Evolutionary conservation across 768 basidiomycete genomes (phyloP).

Genomic region (Bullera alba): DNA sequence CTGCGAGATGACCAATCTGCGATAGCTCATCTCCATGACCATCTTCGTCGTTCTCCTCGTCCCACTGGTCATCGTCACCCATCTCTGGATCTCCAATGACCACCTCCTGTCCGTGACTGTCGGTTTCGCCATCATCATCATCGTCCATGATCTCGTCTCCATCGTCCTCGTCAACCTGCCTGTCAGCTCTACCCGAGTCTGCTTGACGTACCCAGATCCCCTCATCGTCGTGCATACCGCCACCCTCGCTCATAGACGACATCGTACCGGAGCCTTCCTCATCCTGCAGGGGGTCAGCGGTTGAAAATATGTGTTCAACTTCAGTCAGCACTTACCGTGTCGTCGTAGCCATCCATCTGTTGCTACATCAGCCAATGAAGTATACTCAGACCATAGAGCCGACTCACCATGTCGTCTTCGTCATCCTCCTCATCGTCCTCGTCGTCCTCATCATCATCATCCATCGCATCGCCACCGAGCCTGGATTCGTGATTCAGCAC

Average conservation of each 20-base stretch:
- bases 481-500: slow-evolving; percentile 2
- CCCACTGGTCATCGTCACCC: slow-evolving; percentile 3
- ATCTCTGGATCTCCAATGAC: not conserved
- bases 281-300: slow-evolving; percentile 12
- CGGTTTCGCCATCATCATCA: slow-evolving; percentile 9
- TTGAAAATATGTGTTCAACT: too few relatives aligned
- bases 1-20: slow-evolving; percentile 2
- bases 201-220: slow-evolving; percentile 31
- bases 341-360: slow-evolving; percentile 12
- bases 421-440: slow-evolving; percentile 61
- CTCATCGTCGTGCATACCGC: slow-evolving; percentile 22
- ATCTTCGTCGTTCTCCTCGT: slow-evolving; percentile 1
- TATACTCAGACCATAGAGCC: not conserved
- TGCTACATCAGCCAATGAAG: not conserved
- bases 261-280: slow-evolving; percentile 14
- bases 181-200: not conserved
- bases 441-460: slow-evolving; percentile 53
- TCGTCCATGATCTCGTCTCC: not conserved
- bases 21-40: slow-evolving; percentile 10
- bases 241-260: slow-evolving; percentile 28
- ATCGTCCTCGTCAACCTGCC: slow-evolving; percentile 23
- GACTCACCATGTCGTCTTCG: slow-evolving; percentile 47
- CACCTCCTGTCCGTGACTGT: slow-evolving; percentile 2
- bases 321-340: slow-evolving; percentile 23
- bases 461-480: slow-evolving; percentile 47